Conservation (phyloP, 495 filamentous ascomycete genomes). For the Talaromyces adpressus region DNA sequence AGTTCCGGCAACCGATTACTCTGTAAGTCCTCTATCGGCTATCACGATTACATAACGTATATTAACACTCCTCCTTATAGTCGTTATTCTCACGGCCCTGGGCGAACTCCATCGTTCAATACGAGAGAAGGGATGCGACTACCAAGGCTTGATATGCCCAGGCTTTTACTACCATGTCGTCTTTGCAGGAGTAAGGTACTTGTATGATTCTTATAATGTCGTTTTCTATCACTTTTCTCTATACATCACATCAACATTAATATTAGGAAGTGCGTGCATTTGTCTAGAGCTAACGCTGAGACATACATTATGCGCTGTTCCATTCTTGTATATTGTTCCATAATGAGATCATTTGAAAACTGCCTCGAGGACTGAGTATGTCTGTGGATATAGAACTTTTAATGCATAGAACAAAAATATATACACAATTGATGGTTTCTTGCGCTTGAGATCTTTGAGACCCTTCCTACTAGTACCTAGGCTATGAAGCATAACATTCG, state of each 20-base stretch:
- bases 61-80: slow-evolving; percentile 12
- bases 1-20: slow-evolving; percentile 80
- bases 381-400: not conserved
- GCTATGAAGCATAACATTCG: not conserved
- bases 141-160: slow-evolving; percentile 1
- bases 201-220: slow-evolving; percentile 8
- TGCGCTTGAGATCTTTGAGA: not conserved
- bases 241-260: not conserved
- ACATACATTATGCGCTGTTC: not conserved
- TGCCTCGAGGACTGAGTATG: not conserved
- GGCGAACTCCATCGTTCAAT: slow-evolving; percentile 34
- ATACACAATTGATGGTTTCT: not conserved
- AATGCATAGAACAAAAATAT: not conserved
- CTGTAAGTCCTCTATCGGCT: slow-evolving; percentile 40
- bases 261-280: not conserved
- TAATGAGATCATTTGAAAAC: not conserved
- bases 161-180: not conserved
- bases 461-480: not conserved
- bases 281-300: not conserved
- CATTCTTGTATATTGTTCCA: slow-evolving; percentile 5
- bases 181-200: slow-evolving; percentile 10
- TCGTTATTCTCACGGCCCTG: slow-evolving; percentile 47
- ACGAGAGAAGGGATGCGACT: slow-evolving; percentile 22
- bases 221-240: not conserved
- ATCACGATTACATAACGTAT: not conserved